Conservation (phyloP, 129 eudicot genomes). For the carrot (Daucus carota) region DNA sequence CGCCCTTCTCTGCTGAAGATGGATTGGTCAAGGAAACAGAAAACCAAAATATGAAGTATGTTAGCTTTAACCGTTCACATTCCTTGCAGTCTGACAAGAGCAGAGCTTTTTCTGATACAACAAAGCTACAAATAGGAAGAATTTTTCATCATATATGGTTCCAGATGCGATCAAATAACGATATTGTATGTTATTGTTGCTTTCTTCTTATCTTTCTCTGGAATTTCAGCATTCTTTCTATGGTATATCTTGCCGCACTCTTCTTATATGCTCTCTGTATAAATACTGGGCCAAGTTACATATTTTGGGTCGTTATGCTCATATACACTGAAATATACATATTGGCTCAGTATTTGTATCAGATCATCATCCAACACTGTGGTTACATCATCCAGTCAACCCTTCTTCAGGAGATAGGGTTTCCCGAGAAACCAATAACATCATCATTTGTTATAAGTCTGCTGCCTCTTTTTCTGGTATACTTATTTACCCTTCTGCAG, state of each 20-base stretch:
- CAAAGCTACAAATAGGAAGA: slow-evolving; percentile 59
- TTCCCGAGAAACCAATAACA: slow-evolving; percentile 59
- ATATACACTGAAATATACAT: slow-evolving; percentile 89
- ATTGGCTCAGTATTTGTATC: slow-evolving; percentile 83
- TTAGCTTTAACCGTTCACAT: slow-evolving; percentile 38
- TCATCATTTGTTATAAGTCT: slow-evolving; percentile 84
- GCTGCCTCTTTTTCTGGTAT: slow-evolving; percentile 81
- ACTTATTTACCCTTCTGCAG: slow-evolving; percentile 90
- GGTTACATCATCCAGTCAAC: slow-evolving; percentile 56
- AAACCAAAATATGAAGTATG: slow-evolving; percentile 22
- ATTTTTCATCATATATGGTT: slow-evolving; percentile 80
- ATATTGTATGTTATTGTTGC: slow-evolving; percentile 90
- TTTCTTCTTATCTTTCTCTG: slow-evolving; percentile 83
- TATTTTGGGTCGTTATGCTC: slow-evolving; percentile 86
- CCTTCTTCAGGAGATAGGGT: slow-evolving; percentile 65
- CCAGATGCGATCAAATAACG: slow-evolving; percentile 93
- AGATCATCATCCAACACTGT: slow-evolving; percentile 89
- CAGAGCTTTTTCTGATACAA: slow-evolving; percentile 52
- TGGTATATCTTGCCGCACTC: slow-evolving; percentile 91
- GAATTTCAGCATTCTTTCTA: slow-evolving; percentile 93
- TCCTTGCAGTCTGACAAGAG: slow-evolving; percentile 85
- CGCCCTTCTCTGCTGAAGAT: slow-evolving; percentile 34
- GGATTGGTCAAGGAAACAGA: slow-evolving; percentile 28
- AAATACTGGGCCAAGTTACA: slow-evolving; percentile 87
- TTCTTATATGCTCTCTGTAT: slow-evolving; percentile 93